phyloP scores from a whole-genome alignment of 768 basidiomycete species.

The Filobasidium wieringae region DNA sequence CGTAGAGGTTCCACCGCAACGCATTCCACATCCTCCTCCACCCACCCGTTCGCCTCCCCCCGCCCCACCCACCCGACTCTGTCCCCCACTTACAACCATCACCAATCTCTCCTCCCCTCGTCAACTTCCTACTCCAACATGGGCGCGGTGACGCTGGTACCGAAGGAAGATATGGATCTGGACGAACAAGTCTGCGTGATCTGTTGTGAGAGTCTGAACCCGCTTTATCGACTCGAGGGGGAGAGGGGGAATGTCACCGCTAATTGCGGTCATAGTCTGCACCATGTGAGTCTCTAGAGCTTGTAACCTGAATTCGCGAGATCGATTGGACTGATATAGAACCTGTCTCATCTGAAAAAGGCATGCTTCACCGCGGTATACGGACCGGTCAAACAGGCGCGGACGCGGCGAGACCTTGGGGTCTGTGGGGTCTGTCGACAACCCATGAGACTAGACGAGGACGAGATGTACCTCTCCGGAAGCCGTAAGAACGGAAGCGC shows the following conservation, averaged over 20 bases:
- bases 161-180: conserved; percentile 39
- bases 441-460: conserved; percentile 91
- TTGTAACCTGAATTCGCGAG: not conserved
- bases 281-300: conserved; percentile 49
- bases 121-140: not conserved
- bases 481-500: not conserved
- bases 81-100: not conserved
- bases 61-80: not conserved
- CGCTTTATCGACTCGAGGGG: conserved; percentile 81
- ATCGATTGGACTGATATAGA: not conserved
- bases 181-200: conserved; percentile 91
- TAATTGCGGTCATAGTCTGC: conserved; percentile 94
- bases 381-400: conserved; percentile 44
- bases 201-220: conserved; percentile 87
- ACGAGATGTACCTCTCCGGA: conserved; percentile 39
- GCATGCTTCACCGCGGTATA: conserved; percentile 96
- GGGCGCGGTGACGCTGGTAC: conserved; percentile 23
- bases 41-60: not conserved
- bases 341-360: conserved; percentile 40
- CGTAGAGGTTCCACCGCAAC: not conserved
- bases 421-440: conserved; percentile 94
- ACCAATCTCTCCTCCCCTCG: not conserved
- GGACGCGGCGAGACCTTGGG: conserved; percentile 68
- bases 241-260: conserved; percentile 97
- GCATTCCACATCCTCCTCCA: not conserved